Base-by-base conservation (phyloP, 2,329 filamentous ascomycete genomes). In the Penicillium sp. region DNA sequence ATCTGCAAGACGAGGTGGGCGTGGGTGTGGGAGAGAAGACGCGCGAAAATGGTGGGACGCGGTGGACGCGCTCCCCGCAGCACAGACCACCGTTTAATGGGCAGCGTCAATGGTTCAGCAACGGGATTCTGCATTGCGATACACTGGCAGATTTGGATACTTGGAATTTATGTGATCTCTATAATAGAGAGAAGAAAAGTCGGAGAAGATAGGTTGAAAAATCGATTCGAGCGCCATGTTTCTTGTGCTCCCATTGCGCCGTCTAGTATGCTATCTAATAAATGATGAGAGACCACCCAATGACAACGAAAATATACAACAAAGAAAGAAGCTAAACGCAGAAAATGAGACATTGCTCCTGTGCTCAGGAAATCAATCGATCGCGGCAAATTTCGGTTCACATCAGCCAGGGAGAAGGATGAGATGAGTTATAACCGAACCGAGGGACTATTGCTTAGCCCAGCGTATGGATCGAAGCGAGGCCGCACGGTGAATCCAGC, bases 81-180 rank as follows among this genome's bases (percentile, higher is more conserved):
- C 68, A 71, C 69, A 61, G 68, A 63, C 69, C 64, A 66, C 61
- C 52, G 56, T 60, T 68, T 70, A 69, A 69, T 55, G 15, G 26
- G n/a, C 10, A 26, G 10, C 18, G 12, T 23, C 20, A 10, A 17
- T 39, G 32, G 21, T 45, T 34, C 33, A 34, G 24, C 8, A 17
- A 17, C 6, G 8, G 7, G 5, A n/a, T n/a, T n/a, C n/a, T n/a
- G n/a, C n/a, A n/a, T n/a, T n/a, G n/a, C n/a, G n/a, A n/a, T n/a
- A n/a, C n/a, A n/a, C n/a, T n/a, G n/a, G n/a, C n/a, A n/a, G n/a
- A n/a, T n/a, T n/a, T n/a, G n/a, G n/a, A n/a, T n/a, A n/a, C n/a
- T n/a, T n/a, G n/a, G n/a, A n/a, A n/a, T n/a, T n/a, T n/a, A n/a
- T n/a, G n/a, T n/a, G n/a, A n/a, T n/a, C n/a, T n/a, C n/a, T n/a